Conservation (phyloP, 2,329 filamentous ascomycete species). For the Fusarium marasasianum region DNA sequence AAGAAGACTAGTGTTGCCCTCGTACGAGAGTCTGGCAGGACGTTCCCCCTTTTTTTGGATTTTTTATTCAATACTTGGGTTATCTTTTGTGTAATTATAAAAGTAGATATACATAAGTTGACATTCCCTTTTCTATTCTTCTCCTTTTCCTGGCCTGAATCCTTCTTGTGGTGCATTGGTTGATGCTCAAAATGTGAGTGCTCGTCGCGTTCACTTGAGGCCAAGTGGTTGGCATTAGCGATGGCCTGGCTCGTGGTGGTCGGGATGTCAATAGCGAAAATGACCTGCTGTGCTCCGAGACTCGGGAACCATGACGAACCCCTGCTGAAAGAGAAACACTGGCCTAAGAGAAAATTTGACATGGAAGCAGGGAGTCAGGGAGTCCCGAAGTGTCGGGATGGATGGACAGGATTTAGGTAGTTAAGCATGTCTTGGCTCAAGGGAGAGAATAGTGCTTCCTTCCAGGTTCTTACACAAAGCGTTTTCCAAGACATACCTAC, state of each 20-base stretch:
- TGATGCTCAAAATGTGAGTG: background rate
- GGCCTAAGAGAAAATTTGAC: background rate
- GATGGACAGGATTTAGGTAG: constrained; percentile 3
- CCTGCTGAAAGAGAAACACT: constrained; percentile 12
- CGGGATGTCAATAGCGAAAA: background rate
- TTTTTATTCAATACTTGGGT: background rate
- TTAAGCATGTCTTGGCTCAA: background rate
- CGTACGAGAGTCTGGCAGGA: background rate
- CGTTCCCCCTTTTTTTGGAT: background rate
- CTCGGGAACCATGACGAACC: constrained; percentile 1
- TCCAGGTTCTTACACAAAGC: background rate
- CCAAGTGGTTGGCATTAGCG: background rate
- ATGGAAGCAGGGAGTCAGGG: constrained; percentile 35
- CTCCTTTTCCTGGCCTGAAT: background rate
- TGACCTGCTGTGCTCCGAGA: background rate
- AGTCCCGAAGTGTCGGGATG: constrained; percentile 36
- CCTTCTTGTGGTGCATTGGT: background rate
- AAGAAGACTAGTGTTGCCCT: background rate
- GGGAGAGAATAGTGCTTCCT: background rate
- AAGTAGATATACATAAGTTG: background rate
- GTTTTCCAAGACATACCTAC: background rate
- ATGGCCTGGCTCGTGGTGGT: background rate
- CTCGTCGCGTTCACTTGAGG: background rate
- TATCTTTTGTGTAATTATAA: background rate
- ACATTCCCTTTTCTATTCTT: background rate